Evolutionary conservation across 805 yeast genomes (phyloP).

Genomic region (Starmera pachycereana): DNA sequence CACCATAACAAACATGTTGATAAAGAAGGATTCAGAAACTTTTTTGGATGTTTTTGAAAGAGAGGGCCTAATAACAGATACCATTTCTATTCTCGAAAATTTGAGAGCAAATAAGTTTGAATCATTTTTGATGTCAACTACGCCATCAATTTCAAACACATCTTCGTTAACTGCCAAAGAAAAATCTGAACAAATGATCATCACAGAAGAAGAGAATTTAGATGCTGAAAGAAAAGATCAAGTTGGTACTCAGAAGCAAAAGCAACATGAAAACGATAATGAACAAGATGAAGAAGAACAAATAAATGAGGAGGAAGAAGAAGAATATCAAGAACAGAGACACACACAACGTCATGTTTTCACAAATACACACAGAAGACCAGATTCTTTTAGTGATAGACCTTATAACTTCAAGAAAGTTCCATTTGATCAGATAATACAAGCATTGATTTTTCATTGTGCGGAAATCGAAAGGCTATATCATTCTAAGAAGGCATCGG

Average conservation of each 20-base stretch:
- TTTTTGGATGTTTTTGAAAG: constrained; percentile 45
- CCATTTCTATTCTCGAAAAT: constrained; percentile 23
- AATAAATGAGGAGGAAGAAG: constrained; percentile 1
- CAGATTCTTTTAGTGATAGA: too few relatives aligned
- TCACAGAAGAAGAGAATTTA: constrained; percentile 9
- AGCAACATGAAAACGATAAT: constrained; percentile 11
- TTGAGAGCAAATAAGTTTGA: constrained; percentile 8
- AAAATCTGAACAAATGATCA: not conserved
- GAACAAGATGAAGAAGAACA: constrained; percentile 16
- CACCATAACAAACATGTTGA: constrained; percentile 33
- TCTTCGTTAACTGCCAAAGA: too few relatives aligned
- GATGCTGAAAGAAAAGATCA: constrained; percentile 9
- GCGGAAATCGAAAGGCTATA: constrained; percentile 22
- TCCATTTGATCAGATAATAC: constrained; percentile 2
- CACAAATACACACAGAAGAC: too few relatives aligned
- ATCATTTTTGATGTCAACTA: not conserved
- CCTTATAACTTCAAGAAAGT: constrained; percentile 3
- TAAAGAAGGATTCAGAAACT: constrained; percentile 30
- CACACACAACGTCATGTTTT: too few relatives aligned
- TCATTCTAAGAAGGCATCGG: constrained; percentile 14
- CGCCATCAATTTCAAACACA: too few relatives aligned
- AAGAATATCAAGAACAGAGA: too few relatives aligned
- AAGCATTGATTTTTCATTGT: constrained; percentile 7
- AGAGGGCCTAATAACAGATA: constrained; percentile 62
- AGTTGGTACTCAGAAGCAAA: constrained; percentile 12